Evolutionary conservation across 2,329 filamentous ascomycete species (phyloP).

Genomic region (Botrytis hyacinthi): DNA sequence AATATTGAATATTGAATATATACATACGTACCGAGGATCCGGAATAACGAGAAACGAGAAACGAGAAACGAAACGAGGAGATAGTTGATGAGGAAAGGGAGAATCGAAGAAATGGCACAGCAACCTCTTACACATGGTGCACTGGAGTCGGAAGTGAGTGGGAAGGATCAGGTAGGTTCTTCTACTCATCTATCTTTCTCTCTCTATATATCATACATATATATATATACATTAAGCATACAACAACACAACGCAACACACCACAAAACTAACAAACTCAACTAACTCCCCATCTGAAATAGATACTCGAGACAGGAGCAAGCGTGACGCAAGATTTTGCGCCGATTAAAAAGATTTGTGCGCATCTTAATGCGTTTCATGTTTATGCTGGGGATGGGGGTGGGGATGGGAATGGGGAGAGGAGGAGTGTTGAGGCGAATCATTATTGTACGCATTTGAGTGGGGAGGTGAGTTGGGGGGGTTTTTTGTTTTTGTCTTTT

Average conservation of each 20-base stretch:
- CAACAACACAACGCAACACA: no score
- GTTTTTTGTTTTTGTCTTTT: slow-evolving; percentile 42
- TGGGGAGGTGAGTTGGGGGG: slow-evolving; percentile 59
- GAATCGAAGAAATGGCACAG: background rate
- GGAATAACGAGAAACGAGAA: no score
- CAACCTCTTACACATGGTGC: background rate
- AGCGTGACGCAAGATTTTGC: slow-evolving; percentile 60
- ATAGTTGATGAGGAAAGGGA: no score
- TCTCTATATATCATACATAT: no score
- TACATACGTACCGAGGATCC: no score
- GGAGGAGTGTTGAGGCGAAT: slow-evolving; percentile 70
- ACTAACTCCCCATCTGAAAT: background rate
- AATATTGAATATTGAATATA: no score
- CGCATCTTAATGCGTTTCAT: slow-evolving; percentile 80
- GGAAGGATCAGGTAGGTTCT: background rate
- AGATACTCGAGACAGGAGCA: slow-evolving; percentile 40
- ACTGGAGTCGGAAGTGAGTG: background rate
- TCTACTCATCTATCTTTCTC: no score
- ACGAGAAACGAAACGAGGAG: no score
- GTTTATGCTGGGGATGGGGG: slow-evolving; percentile 53
- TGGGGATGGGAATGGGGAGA: no score
- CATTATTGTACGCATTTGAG: slow-evolving; percentile 82
- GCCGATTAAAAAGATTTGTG: slow-evolving; percentile 73
- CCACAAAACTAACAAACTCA: no score
- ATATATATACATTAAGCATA: no score